Evolutionary conservation across 2,329 filamentous ascomycete species (phyloP).

Genomic region (Neonectria sp.): DNA sequence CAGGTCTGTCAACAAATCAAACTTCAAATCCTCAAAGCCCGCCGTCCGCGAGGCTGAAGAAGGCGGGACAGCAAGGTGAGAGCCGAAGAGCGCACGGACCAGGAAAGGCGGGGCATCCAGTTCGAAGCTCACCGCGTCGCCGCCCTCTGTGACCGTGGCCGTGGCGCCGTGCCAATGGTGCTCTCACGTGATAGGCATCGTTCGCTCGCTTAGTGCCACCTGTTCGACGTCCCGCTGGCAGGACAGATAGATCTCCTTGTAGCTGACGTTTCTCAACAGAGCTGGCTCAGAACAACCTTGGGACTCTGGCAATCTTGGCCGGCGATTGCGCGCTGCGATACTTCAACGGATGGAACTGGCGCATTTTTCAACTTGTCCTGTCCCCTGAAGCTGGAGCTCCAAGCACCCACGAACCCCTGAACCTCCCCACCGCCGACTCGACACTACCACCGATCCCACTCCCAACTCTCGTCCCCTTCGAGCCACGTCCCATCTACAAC

Average conservation of each 20-base stretch:
- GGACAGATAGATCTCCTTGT: conserved; percentile 58
- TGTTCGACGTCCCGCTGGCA: conserved; percentile 54
- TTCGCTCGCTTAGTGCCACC: conserved; percentile 57
- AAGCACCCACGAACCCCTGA: conserved; percentile 48
- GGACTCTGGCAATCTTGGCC: conserved; percentile 48
- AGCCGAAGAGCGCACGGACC: conserved; percentile 36
- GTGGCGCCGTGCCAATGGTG: conserved; percentile 31
- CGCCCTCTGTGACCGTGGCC: conserved; percentile 24
- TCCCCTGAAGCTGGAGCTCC: conserved; percentile 43
- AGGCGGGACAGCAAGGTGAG: conserved; percentile 38
- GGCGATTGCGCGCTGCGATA: conserved; percentile 48
- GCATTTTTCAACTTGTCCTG: conserved; percentile 42
- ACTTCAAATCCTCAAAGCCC: conserved; percentile 19
- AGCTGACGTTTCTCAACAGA: conserved; percentile 50
- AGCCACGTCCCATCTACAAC: conserved; percentile 50
- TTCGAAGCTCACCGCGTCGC: conserved; percentile 26
- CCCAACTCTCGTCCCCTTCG: conserved; percentile 41
- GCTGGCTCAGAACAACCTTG: conserved; percentile 47
- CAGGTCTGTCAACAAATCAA: conserved; percentile 22
- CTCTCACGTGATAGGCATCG: conserved; percentile 51
- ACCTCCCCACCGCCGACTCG: conserved; percentile 52
- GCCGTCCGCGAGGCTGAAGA: conserved; percentile 46
- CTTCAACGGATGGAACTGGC: conserved; percentile 50
- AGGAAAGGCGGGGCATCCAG: conserved; percentile 41
- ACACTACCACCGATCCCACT: conserved; percentile 47